phyloP scores from a whole-genome alignment of 345 rosid species.

The Gossypioides kirkii region DNA sequence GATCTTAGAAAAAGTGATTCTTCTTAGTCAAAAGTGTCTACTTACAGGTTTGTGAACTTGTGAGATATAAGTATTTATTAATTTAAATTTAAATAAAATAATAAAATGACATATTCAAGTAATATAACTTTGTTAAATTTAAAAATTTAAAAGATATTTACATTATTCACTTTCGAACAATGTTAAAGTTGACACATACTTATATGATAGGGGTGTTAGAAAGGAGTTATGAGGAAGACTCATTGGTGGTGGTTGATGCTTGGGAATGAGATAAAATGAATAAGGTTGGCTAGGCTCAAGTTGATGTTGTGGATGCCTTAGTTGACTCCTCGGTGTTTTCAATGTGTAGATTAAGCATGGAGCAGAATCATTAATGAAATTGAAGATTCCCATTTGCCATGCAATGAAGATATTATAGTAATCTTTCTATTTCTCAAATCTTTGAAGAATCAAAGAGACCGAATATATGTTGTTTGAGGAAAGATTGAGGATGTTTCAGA shows the following conservation, averaged over 20 bases:
- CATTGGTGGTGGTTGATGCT: not conserved
- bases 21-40: too few species aligned
- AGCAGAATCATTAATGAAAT: not conserved
- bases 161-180: too few species aligned
- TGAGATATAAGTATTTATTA: too few species aligned
- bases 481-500: not conserved
- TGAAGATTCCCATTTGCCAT: slow-evolving; percentile 20
- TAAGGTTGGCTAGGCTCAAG: slow-evolving; percentile 28
- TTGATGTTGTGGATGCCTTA: slow-evolving; percentile 4
- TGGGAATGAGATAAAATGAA: slow-evolving; percentile 11
- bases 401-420: slow-evolving; percentile 4
- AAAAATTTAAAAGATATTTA: too few species aligned
- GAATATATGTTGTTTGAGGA: slow-evolving; percentile 6
- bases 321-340: not conserved
- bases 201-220: not conserved
- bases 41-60: too few species aligned
- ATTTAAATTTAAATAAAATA: too few species aligned
- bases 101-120: too few species aligned
- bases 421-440: slow-evolving; percentile 20
- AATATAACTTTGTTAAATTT: too few species aligned
- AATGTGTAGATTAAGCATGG: not conserved
- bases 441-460: slow-evolving; percentile 25
- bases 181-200: too few species aligned
- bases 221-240: slow-evolving; percentile 14
- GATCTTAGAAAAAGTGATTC: too few species aligned